A percentile compares a stretch with the other conserved stretches of the same genome.
Conservation (phyloP, 192 early-diverging fungal species). For the Coemansia sp. region DNA sequence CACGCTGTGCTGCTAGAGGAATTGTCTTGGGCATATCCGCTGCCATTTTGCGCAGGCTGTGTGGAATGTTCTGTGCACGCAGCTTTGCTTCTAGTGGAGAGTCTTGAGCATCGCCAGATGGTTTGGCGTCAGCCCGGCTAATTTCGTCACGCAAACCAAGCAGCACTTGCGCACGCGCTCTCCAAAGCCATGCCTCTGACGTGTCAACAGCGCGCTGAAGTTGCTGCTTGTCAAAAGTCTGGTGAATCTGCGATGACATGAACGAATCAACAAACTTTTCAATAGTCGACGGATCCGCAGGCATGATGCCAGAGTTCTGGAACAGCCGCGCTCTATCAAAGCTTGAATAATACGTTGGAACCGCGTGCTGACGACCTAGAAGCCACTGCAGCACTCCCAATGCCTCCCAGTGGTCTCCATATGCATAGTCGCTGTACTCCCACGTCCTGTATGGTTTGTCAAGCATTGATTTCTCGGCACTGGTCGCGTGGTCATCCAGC, state of each 20-base stretch:
- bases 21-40: slow-evolving; percentile 55
- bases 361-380: slow-evolving; percentile 47
- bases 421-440: slow-evolving; percentile 50
- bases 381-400: slow-evolving; percentile 59
- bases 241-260: slow-evolving; percentile 33
- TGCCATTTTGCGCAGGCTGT: slow-evolving; percentile 53
- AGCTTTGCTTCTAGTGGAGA: slow-evolving; percentile 24
- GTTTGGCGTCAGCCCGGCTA: slow-evolving; percentile 10
- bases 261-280: slow-evolving; percentile 55
- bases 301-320: slow-evolving; percentile 58
- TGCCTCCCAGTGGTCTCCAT: slow-evolving; percentile 56
- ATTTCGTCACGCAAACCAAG: slow-evolving; percentile 53
- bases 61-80: slow-evolving; percentile 44
- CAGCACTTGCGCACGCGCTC: slow-evolving; percentile 60
- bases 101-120: background rate
- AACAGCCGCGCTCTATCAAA: slow-evolving; percentile 59
- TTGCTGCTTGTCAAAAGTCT: slow-evolving; percentile 21
- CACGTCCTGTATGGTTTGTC: slow-evolving; percentile 52
- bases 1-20: slow-evolving; percentile 48
- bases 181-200: slow-evolving; percentile 67
- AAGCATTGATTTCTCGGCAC: slow-evolving; percentile 48
- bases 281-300: slow-evolving; percentile 57
- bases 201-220: slow-evolving; percentile 43
- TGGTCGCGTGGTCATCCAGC: slow-evolving; percentile 41
- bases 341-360: slow-evolving; percentile 56